Conservation (phyloP, 352 stramenopile genomes). For the Phytophthora vignae region DNA sequence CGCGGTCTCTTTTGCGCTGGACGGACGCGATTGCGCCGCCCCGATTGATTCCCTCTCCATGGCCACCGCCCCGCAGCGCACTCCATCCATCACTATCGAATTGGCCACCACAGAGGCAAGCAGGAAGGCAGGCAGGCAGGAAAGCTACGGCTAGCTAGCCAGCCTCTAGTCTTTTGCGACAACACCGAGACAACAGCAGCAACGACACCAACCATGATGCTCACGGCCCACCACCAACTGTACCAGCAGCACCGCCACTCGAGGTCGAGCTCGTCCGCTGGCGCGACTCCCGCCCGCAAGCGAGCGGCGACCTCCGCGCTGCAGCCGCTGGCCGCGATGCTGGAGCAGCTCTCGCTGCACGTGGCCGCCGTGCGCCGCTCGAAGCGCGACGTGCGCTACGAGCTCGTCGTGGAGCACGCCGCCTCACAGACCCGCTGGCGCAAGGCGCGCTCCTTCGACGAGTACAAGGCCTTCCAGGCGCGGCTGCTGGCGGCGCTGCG, state of each 20-base stretch:
- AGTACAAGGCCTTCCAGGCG: constrained; percentile 48
- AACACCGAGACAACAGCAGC: neutral
- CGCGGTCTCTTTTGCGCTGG: neutral
- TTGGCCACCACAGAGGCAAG: neutral
- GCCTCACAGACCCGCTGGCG: constrained; percentile 15
- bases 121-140: neutral
- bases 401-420: constrained; percentile 12
- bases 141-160: neutral
- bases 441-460: constrained; percentile 33
- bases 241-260: constrained; percentile 16
- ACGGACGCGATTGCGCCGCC: constrained; percentile 12
- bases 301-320: neutral
- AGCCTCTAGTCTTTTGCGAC: neutral
- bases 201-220: neutral
- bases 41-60: neutral
- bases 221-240: constrained; percentile 10
- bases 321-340: constrained; percentile 4
- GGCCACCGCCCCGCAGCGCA: neutral
- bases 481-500: constrained; percentile 33
- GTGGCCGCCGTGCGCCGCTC: constrained; percentile 16
- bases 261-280: neutral
- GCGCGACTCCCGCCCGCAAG: constrained; percentile 4
- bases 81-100: constrained; percentile 15
- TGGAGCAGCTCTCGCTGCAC: constrained; percentile 28
- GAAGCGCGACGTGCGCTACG: constrained; percentile 28